phyloP scores from a whole-genome alignment of 148 eudicot genomes.

The Vaccinium vitisidaea region DNA sequence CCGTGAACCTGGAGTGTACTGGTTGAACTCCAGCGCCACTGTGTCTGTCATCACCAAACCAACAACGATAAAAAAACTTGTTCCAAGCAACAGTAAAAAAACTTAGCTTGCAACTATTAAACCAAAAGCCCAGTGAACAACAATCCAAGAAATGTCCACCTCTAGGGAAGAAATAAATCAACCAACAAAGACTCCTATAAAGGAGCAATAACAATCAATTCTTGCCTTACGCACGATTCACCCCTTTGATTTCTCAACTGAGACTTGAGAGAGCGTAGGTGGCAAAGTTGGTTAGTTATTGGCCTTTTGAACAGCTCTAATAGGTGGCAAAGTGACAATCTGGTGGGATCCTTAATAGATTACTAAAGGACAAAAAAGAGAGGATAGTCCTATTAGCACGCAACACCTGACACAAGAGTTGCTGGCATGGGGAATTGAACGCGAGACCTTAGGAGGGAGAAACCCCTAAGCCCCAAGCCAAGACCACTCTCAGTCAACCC shows the following conservation, averaged over 20 bases:
- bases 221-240: neutral
- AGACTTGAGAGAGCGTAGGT: neutral
- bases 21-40: slow-evolving; percentile 77
- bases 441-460: too few relatives aligned
- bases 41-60: slow-evolving; percentile 43
- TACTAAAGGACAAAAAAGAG: neutral
- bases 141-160: neutral
- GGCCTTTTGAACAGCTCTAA: neutral
- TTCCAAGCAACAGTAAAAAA: neutral
- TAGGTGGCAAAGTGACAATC: neutral
- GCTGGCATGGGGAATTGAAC: too few relatives aligned
- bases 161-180: neutral
- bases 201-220: neutral
- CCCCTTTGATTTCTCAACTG: neutral
- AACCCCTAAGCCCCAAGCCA: too few relatives aligned
- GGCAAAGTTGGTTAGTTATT: neutral
- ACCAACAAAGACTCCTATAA: neutral
- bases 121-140: neutral
- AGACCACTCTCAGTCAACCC: too few relatives aligned
- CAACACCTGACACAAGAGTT: neutral
- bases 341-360: neutral
- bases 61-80: neutral
- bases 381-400: neutral
- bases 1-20: slow-evolving; percentile 73
- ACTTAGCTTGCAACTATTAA: neutral